Base-by-base conservation (phyloP, 2,329 filamentous ascomycete genomes). In the Aspergillus pseudoterreus region DNA sequence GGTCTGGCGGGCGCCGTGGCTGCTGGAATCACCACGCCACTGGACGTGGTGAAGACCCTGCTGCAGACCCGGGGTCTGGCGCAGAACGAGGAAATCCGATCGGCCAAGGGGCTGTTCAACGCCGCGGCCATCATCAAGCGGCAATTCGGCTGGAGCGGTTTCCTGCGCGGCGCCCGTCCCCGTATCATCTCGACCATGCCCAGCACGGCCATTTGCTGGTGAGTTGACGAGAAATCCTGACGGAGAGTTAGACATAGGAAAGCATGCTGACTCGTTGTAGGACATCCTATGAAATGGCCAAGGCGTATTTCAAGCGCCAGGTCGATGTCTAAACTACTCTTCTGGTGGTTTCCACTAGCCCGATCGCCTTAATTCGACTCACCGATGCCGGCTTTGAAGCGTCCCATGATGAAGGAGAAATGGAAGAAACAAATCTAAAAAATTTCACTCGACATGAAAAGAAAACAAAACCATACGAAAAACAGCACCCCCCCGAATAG, bases 191-290 rank as follows among this genome's bases (percentile, higher is more conserved):
- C 92, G 10, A 96, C 94, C 1, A 97, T 97, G 88, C 94, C 94
- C 17, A 96, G 92, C 75, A 99, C 94, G 32, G 94, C 94, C n/a
- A 99, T 99, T 67, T 99, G 94, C 80, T 99, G 94, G 94, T 94
- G 70, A 66, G 79, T 56, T 22, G 22, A 22, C 22, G 22, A 22
- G 22, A 22, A 6, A 22, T 6, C 8, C 8, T 11, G 8, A 30
- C 27, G 27, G 8, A 11, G 8, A 9, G 27, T 30, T 11, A 30
- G 10, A 10, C 27, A 10, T 4, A 30, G 8, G 11, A 30, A 30
- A 30, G 27, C 27, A 10, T 11, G 27, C n/a, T 48, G 22, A 57
- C 43, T 32, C 49, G 35, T 14, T 46, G 14, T 47, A 82, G 80
- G 81, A 81, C 80, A 44, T 84, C 82, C 42, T 86, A 86, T 61